Evolutionary conservation across 2,329 filamentous ascomycete species (phyloP).

Genomic region (Pyricularia grisea): DNA sequence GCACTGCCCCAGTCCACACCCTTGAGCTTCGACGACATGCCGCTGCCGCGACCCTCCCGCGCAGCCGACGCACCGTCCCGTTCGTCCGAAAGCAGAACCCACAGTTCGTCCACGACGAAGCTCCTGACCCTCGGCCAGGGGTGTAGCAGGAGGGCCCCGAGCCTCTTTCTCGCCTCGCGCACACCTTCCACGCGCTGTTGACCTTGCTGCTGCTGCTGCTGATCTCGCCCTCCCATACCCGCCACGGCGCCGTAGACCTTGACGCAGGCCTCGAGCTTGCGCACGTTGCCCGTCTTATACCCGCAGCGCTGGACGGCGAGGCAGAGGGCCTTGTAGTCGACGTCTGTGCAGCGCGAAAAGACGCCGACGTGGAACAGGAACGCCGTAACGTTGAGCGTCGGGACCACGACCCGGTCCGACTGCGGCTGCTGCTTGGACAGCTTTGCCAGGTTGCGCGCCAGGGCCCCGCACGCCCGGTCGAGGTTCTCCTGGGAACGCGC

Average conservation of each 20-base stretch:
- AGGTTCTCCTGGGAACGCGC: constrained; percentile 27
- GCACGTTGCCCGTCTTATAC: constrained; percentile 73
- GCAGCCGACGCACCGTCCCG: constrained; percentile 1
- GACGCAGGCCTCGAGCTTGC: constrained; percentile 71
- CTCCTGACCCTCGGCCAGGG: constrained; percentile 68
- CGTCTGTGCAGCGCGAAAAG: constrained; percentile 27
- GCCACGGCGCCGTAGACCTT: constrained; percentile 69
- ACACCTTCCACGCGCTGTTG: constrained; percentile 21
- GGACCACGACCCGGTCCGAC: constrained; percentile 64
- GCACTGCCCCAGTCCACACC: constrained; percentile 49
- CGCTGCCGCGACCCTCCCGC: background rate
- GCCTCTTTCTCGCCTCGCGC: constrained; percentile 52
- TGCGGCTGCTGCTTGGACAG: constrained; percentile 19
- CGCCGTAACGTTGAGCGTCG: constrained; percentile 65
- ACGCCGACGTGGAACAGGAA: constrained; percentile 63
- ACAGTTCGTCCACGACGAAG: constrained; percentile 51
- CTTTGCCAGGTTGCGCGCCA: constrained; percentile 43
- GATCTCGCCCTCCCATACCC: constrained; percentile 13
- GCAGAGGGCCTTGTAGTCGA: constrained; percentile 51
- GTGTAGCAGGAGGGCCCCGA: constrained; percentile 67
- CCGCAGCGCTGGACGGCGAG: constrained; percentile 66
- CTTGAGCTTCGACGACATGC: constrained; percentile 27
- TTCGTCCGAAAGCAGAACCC: constrained; percentile 28
- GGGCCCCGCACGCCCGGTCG: constrained; percentile 35
- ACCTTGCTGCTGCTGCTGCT: background rate